Evolutionary conservation across 257 asterid genomes (phyloP), one percentile per base, ranked within the genome.

Genomic region (Solanum sejunctum): DNA sequence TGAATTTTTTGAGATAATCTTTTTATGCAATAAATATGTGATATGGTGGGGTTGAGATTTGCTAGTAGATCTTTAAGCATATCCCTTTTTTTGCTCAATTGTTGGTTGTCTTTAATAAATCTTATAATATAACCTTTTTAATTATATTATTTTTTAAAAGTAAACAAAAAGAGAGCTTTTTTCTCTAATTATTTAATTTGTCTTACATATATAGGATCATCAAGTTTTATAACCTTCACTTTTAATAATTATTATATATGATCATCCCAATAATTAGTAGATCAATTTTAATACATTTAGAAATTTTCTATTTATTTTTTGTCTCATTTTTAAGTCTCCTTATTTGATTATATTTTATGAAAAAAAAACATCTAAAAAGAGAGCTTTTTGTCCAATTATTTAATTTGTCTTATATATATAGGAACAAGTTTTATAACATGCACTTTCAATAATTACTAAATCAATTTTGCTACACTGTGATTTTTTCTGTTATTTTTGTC

Each of bases 11-110:
- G 3, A 28, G 45, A 11, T 73, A 43, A 71, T 57, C 56, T 81
- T 73, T 67, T 11, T 12, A 13, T 60, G 21, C 1, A 13, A 67
- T 23, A 32, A 47, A 60, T 16, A 67, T 72, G 82, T 52, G 81
- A 84, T 80, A 60, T 84, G 49, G 32, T 55, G 83, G 75, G 81
- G 83, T 20, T 45, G 82, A 41, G 86, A 77, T 83, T 54, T 12
- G 85, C 49, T 21, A 43, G 85, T 28, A 85, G 85, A 87, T 80
- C 75, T 77, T 51, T 52, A 75, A 54, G 85, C 86, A 83, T 51
- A 83, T 71, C 89, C 85, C 87, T 39, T 72, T 32, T 63, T 63
- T 52, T 49, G 23, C 85, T 56, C 81, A 55, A 23, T 85, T 85
- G 63, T 70, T 83, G 51, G 78, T 81, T 82, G 55, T 82, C 84